phyloP scores from a whole-genome alignment of 768 basidiomycete genomes.

The Podaxis pistillaris region DNA sequence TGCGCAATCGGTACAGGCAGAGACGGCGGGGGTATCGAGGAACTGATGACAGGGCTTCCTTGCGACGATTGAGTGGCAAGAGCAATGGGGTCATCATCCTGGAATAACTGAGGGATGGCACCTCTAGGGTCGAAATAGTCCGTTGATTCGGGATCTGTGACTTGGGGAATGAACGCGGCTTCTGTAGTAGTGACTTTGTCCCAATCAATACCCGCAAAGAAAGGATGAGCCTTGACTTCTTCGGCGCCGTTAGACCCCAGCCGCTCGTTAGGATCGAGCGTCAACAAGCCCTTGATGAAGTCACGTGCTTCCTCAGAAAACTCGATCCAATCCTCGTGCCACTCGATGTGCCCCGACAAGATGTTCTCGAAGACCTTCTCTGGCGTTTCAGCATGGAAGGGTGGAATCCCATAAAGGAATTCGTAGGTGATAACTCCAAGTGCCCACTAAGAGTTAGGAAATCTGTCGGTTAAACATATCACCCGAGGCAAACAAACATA shows the following conservation, averaged over 20 bases:
- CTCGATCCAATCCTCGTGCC: conserved; percentile 94
- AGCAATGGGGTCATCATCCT: conserved; percentile 76
- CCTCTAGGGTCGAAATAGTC: conserved; percentile 99
- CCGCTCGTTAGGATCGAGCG: conserved; percentile 72
- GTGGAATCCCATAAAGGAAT: conserved; percentile 94
- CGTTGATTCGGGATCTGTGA: conserved; percentile 96
- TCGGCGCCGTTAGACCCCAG: conserved; percentile 86
- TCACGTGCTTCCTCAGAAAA: conserved; percentile 83
- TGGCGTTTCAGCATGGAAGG: conserved; percentile 96
- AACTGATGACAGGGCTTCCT: conserved; percentile 46
- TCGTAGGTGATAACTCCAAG: conserved; percentile 98
- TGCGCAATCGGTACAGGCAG: conserved; percentile 39
- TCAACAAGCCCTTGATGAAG: conserved; percentile 86
- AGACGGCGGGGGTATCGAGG: conserved; percentile 41
- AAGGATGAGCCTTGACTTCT: conserved; percentile 91
- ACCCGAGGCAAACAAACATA: conserved; percentile 35
- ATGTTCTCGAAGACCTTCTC: conserved; percentile 99
- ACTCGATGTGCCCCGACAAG: conserved; percentile 88
- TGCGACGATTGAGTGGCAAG: conserved; percentile 46
- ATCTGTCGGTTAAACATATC: conserved; percentile 16
- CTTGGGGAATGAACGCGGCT: conserved; percentile 93
- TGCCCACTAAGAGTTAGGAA: conserved; percentile 73
- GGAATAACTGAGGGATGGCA: conserved; percentile 86
- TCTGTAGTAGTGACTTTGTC: conserved; percentile 83
- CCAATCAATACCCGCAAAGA: conserved; percentile 92